Evolutionary conservation across 2,329 filamentous ascomycete species (phyloP), one percentile per base, ranked within the genome.

Genomic region (Ophiostoma tasmaniense): DNA sequence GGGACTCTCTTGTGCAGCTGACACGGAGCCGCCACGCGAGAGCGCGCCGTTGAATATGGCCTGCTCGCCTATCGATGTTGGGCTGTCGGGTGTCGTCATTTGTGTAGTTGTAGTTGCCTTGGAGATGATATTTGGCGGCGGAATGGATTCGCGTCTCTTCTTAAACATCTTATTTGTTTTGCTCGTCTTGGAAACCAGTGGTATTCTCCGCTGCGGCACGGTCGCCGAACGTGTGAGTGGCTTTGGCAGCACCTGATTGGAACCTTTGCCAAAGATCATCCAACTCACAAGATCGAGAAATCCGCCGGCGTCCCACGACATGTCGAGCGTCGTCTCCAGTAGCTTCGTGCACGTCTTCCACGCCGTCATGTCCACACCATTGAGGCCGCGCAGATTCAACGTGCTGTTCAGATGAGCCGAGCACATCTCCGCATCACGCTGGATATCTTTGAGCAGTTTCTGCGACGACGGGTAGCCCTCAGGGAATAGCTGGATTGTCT

Each of bases 271-370:
- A 42, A 65, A 65, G 64, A 65, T 25, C 64, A 65, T 39, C 11
- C 35, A 28, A 37, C 64, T 45, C 11, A 65, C 64, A 14, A 45
- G 35, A 45, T 65, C 64, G 64, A 65, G 64, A 3, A 65, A 42
- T 1, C 35, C n/a, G 37, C 64, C 64, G 10, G 64, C 35, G 13
- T 17, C 64, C 35, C 35, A 22, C 14, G 64, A 37, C 64, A 65
- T 65, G 35, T 65, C 64, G 11, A 65, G 64, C 33, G 64, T 25
- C 22, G 64, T 22, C 11, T 7, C n/a, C 13, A 65, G 64, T 37
- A 65, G 64, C 11, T 8, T 25, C 8, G 35, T 25, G 22, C 64
- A 45, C 22, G 64, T 25, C 6, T 39, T 5, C 61, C 61, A 64
- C 6, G 14, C 64, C 6, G 22, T 30, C 22, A 20, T 30, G 10